These are phyloP conservation scores for Boletellus deceptivus DNA, from an alignment of 1,284 basidiomycete species.

Conservation along the genomic window DNA sequence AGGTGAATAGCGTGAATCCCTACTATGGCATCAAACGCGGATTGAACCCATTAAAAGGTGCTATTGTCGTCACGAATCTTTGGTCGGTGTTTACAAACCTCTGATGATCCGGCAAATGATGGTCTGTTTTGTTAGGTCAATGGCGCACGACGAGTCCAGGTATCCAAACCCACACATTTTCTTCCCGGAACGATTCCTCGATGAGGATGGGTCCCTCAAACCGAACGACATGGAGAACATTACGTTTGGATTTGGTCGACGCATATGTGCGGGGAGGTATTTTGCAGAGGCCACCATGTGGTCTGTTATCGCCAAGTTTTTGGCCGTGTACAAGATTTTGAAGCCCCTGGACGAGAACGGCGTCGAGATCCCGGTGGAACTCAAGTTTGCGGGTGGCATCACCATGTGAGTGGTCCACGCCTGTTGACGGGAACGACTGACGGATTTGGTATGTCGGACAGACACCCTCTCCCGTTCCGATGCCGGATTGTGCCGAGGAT, in stretches of 20 bases:
- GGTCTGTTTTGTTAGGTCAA: not conserved
- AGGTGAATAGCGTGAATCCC: not conserved
- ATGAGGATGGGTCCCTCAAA: too few species aligned
- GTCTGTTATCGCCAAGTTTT: too few species aligned
- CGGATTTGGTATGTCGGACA: not conserved
- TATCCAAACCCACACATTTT: not conserved
- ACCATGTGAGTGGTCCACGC: too few species aligned
- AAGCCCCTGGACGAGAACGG: too few species aligned
- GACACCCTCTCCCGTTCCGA: not conserved
- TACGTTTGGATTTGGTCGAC: not conserved
- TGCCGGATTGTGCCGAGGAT: not conserved
- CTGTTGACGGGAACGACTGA: too few species aligned
- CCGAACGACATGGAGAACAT: not conserved
- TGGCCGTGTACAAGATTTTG: too few species aligned
- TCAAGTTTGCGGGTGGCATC: too few species aligned
- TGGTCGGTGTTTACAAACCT: not conserved
- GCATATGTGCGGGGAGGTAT: not conserved
- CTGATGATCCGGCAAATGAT: too few species aligned
- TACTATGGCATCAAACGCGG: too few species aligned
- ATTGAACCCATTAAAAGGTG: not conserved
- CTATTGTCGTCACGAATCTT: not conserved
- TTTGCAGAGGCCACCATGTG: too few species aligned
- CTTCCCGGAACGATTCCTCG: not conserved
- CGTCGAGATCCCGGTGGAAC: too few species aligned
- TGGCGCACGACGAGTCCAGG: not conserved